Evolutionary conservation across 129 eudicot genomes (phyloP).

Genomic region (Mikania micrantha): DNA sequence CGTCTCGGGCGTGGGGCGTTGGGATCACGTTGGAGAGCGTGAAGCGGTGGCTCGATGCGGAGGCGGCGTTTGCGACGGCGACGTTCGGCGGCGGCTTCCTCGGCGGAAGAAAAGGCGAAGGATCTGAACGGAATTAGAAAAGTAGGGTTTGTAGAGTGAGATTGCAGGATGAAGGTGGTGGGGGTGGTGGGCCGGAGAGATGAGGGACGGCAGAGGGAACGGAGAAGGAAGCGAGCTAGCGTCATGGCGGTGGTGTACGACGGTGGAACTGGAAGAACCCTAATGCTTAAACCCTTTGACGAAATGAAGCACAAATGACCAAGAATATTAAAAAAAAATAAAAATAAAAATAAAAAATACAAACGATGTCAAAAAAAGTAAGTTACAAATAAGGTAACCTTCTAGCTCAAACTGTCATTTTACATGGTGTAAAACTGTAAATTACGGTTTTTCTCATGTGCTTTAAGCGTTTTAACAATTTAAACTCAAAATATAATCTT

Average conservation of each 20-base stretch:
- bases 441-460: too few relatives aligned
- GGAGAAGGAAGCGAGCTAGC: conserved; percentile 51
- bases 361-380: too few relatives aligned
- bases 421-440: too few relatives aligned
- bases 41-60: conserved; percentile 85
- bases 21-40: conserved; percentile 74
- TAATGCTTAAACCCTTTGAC: conserved; percentile 26
- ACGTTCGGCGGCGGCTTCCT: conserved; percentile 94
- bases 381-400: too few relatives aligned
- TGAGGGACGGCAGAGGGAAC: conserved; percentile 39
- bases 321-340: neutral
- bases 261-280: conserved; percentile 28
- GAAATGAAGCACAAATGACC: neutral
- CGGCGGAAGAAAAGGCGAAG: conserved; percentile 72
- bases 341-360: too few relatives aligned
- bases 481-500: too few relatives aligned
- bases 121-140: conserved; percentile 30
- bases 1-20: conserved; percentile 48
- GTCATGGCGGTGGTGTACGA: conserved; percentile 30
- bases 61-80: conserved; percentile 91
- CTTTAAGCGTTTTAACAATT: too few relatives aligned
- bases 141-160: conserved; percentile 24
- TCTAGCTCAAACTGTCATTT: too few relatives aligned
- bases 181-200: conserved; percentile 12
- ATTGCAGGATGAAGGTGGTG: conserved; percentile 14